Conservation (phyloP, 148 eudicot genomes). For the Chenopodium suecicum region DNA sequence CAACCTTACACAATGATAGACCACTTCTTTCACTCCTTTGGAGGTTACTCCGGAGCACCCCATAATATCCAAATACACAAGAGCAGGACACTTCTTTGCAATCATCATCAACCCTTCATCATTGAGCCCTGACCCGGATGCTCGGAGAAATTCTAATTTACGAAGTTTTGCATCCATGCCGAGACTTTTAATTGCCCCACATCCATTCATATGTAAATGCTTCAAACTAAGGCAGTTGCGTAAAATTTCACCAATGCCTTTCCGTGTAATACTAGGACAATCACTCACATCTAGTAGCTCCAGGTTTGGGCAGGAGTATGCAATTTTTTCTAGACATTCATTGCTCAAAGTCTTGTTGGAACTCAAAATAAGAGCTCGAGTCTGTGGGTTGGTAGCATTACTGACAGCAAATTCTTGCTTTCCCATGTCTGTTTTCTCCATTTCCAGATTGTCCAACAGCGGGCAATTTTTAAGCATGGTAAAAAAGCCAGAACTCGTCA, state of each 20-base stretch:
- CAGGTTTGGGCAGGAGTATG: constrained; percentile 49
- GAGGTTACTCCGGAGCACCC: constrained; percentile 46
- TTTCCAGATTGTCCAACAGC: constrained; percentile 38
- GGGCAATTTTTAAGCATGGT: constrained; percentile 48
- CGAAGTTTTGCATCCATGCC: constrained; percentile 44
- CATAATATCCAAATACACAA: constrained; percentile 44
- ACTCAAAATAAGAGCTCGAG: constrained; percentile 40
- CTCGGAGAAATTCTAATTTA: constrained; percentile 43
- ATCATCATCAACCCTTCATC: constrained; percentile 50
- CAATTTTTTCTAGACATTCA: constrained; percentile 46
- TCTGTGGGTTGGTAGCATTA: constrained; percentile 27
- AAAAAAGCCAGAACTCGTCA: constrained; percentile 41
- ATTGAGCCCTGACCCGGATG: constrained; percentile 47
- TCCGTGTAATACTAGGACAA: constrained; percentile 40
- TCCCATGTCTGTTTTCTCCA: constrained; percentile 47
- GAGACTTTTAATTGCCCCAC: constrained; percentile 42
- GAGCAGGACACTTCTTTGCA: constrained; percentile 48
- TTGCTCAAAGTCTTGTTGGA: constrained; percentile 38
- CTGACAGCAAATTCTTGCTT: constrained; percentile 24
- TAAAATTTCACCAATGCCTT: constrained; percentile 48
- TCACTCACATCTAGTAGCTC: constrained; percentile 51
- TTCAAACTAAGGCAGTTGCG: constrained; percentile 37
- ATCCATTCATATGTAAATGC: constrained; percentile 48
- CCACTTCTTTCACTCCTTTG: constrained; percentile 37
- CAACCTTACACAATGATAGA: constrained; percentile 45